Evolutionary conservation across 2,329 filamentous ascomycete genomes (phyloP), one percentile per base, ranked within the genome.

Genomic region (Corynespora cassiicola): DNA sequence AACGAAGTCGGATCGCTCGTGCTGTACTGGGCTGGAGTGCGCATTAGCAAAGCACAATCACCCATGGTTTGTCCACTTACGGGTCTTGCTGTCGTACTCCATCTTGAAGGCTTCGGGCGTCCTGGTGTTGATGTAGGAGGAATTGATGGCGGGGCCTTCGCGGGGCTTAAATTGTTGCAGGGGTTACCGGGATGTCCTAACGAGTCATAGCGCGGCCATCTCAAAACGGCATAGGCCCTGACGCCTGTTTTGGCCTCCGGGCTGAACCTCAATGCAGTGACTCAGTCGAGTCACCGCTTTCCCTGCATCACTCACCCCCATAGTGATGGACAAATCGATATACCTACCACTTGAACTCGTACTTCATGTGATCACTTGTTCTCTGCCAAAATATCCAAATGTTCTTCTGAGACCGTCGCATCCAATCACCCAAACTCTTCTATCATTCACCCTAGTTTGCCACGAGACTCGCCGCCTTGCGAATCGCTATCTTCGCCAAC

Each of bases 1-100:
- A 97, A 97, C 31, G 90, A 96, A 26, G 79, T 87, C 59, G 81
- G 82, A 74, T 97, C 91, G 57, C 80, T 84, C 23, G 90, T 97
- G 55, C 77, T 79, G 67, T 86, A 95, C 45, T 82, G 84, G 30
- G 86, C 88, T 95, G 58, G 39, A 18, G 26, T 31, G 22, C 20
- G 17, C 17, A 25, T 51, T 30, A 49, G 39, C 24, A 32, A 24
- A 16, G 22, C 2, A 29, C n/a, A 14, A 20, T 12, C 30, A 25
- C 7, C 18, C 14, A 37, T 14, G 14, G 14, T 6, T 21, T 19
- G 21, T 20, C 18, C 22, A 66, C 85, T 63, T 72, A 90, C 87
- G 79, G 31, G 79, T 87, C 70, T 88, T 85, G 7, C 86, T 81
- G 60, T 90, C 87, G 71, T 80, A 78, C 66, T 90, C 86, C 87